Evolutionary conservation across 768 basidiomycete species (phyloP).

Genomic region (Multifurca ochricompacta): DNA sequence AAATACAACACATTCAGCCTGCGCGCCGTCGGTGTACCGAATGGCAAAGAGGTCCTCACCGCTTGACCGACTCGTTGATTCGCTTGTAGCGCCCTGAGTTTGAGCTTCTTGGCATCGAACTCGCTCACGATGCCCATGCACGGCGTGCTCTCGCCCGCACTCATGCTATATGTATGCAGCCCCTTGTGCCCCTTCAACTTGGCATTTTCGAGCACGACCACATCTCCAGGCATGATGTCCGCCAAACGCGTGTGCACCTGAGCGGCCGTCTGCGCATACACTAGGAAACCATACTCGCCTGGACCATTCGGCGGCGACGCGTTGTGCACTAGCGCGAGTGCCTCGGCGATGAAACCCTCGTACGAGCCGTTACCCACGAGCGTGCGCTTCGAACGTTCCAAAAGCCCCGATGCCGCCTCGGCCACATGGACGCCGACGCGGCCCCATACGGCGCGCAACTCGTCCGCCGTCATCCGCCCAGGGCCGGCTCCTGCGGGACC

Average conservation of each 20-base stretch:
- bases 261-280: slow-evolving; percentile 62
- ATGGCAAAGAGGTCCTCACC: slow-evolving; percentile 36
- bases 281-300: slow-evolving; percentile 59
- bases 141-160: slow-evolving; percentile 45
- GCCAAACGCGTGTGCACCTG: slow-evolving; percentile 65
- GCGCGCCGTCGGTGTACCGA: background rate
- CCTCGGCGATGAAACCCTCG: slow-evolving; percentile 65
- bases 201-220: slow-evolving; percentile 68
- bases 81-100: slow-evolving; percentile 79
- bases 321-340: slow-evolving; percentile 57
- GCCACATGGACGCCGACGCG: slow-evolving; percentile 69
- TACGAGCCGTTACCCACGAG: slow-evolving; percentile 83
- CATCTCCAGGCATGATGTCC: slow-evolving; percentile 83
- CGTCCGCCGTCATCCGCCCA: slow-evolving; percentile 44
- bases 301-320: slow-evolving; percentile 36
- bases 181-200: slow-evolving; percentile 77
- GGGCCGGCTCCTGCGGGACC: slow-evolving; percentile 24
- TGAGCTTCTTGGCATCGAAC: slow-evolving; percentile 81
- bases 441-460: slow-evolving; percentile 62
- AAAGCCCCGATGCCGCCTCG: slow-evolving; percentile 57
- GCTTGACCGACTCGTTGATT: slow-evolving; percentile 81
- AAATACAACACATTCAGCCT: background rate
- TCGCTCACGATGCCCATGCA: slow-evolving; percentile 72
- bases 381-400: slow-evolving; percentile 67
- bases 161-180: slow-evolving; percentile 62